A percentile compares a stretch with the other conserved stretches of the same genome.
phyloP scores from a whole-genome alignment of 139 green algal genomes.

The Raphidocelis subcapitata region DNA sequence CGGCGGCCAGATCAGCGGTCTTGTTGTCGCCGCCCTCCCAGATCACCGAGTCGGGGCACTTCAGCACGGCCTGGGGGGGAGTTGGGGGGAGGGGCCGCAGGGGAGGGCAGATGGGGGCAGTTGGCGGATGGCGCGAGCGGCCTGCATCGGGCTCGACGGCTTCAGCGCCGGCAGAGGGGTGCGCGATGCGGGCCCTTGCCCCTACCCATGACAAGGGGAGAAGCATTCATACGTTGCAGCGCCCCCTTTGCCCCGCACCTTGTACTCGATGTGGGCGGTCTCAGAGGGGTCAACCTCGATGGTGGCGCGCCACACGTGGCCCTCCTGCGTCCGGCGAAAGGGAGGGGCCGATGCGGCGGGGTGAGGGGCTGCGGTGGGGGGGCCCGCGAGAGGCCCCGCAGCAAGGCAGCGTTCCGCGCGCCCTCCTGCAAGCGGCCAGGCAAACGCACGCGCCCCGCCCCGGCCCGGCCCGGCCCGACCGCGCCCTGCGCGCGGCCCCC shows the following conservation, averaged over 20 bases:
- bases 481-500: too few relatives aligned
- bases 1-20: constrained; percentile 5
- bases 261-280: constrained; percentile 23
- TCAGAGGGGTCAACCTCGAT: constrained; percentile 15
- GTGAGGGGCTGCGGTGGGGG: too few relatives aligned
- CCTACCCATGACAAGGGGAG: not conserved
- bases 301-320: constrained; percentile 24
- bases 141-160: not conserved
- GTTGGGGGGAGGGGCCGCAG: not conserved
- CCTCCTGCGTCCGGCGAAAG: not conserved
- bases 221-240: not conserved
- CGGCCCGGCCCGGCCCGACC: too few relatives aligned
- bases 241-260: constrained; percentile 1
- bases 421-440: too few relatives aligned
- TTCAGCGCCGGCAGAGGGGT: not conserved
- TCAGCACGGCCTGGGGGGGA: constrained; percentile 21
- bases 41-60: not conserved
- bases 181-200: not conserved
- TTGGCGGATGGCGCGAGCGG: not conserved
- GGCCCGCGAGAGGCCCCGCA: too few relatives aligned
- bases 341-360: too few relatives aligned
- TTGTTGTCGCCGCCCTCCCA: constrained; percentile 29
- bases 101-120: not conserved
- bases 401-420: too few relatives aligned
- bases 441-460: too few relatives aligned